Evolutionary conservation across 2,329 filamentous ascomycete genomes (phyloP), one percentile per base, ranked within the genome.

Genomic region (Penicillium fuscoglaucum): DNA sequence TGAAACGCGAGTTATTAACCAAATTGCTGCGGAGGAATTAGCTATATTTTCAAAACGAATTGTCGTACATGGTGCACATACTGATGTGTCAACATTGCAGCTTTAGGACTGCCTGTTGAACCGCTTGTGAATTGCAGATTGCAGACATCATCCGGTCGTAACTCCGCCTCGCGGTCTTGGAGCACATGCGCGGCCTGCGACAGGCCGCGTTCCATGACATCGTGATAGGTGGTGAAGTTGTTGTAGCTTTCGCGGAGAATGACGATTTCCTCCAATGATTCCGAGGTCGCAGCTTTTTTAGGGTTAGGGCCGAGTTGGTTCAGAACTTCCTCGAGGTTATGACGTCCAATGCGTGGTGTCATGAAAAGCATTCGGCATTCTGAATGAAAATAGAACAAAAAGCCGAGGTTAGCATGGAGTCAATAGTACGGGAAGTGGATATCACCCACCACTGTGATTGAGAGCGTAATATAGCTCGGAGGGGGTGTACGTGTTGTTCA

Each of bases 401-500:
- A 15, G 17, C 17, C 9, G 28, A 47, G n/a, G 43, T 58, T 54
- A 58, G 37, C 35, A 31, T 21, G 39, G 47, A 6, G 17, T n/a
- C 21, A 10, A 37, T 41, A 44, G 54, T 44, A 48, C 24, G 43
- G 29, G 17, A 41, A n/a, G 47, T 43, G 41, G 52, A 15, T 19
- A 39, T 26, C 24, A 72, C 79, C 64, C 75, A 88, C 87, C 85
- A 17, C 88, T 86, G 68, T 91, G 90, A 55, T 83, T 82, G 29
- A 93, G 74, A 10, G 87, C 90, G 72, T 89, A 88, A 70, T 86
- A 82, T 48, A 88, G 86, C 74, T 93, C 90, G 1, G 83, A 84
- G 2, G 87, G 82, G 1, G 90, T 93, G 71, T 93, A 93, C 0
- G 89, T 93, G 75, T 91, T 93, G 77, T 93, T 93, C 64, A 93